Conservation (phyloP, 2,329 filamentous ascomycete genomes). For the Rhexocercosporidium sp. region DNA sequence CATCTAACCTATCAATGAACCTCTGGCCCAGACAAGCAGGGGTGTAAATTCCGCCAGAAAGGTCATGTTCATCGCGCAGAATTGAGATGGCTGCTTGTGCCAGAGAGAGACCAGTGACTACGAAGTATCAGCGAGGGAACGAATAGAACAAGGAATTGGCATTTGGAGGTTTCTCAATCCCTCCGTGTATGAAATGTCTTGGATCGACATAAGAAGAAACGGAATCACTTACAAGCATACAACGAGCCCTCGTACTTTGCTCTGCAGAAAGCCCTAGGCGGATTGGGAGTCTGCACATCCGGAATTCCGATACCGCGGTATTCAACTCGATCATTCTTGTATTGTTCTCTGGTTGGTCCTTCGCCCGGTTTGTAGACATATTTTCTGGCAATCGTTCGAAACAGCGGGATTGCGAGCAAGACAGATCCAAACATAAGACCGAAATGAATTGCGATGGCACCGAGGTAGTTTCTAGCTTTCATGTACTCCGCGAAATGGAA, state of each 20-base stretch:
- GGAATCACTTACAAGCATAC: conserved; percentile 63
- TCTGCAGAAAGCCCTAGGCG: conserved; percentile 53
- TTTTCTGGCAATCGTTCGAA: conserved; percentile 50
- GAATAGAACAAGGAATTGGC: not conserved
- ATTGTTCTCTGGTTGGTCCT: conserved; percentile 57
- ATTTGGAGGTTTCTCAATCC: not conserved
- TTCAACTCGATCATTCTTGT: conserved; percentile 64
- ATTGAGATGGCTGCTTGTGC: conserved; percentile 69
- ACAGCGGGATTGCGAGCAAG: conserved; percentile 44
- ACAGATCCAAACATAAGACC: conserved; percentile 50
- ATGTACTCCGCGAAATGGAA: conserved; percentile 64
- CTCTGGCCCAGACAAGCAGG: conserved; percentile 72
- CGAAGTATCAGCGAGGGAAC: conserved; percentile 17
- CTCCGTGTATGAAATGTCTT: too few species aligned
- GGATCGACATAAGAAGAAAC: not conserved
- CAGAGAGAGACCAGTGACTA: conserved; percentile 69
- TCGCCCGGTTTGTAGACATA: conserved; percentile 59
- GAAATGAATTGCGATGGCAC: conserved; percentile 57
- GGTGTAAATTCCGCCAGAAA: conserved; percentile 73
- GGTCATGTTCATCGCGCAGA: conserved; percentile 61
- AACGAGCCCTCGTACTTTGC: conserved; percentile 63
- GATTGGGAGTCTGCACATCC: conserved; percentile 50
- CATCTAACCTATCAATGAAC: conserved; percentile 66
- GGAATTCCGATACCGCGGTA: conserved; percentile 69
- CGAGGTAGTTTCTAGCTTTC: conserved; percentile 54